Evolutionary conservation across 371 early-diverging fungal genomes (phyloP), one percentile per base, ranked within the genome.

Genomic region (Actinomortierella ambigua): DNA sequence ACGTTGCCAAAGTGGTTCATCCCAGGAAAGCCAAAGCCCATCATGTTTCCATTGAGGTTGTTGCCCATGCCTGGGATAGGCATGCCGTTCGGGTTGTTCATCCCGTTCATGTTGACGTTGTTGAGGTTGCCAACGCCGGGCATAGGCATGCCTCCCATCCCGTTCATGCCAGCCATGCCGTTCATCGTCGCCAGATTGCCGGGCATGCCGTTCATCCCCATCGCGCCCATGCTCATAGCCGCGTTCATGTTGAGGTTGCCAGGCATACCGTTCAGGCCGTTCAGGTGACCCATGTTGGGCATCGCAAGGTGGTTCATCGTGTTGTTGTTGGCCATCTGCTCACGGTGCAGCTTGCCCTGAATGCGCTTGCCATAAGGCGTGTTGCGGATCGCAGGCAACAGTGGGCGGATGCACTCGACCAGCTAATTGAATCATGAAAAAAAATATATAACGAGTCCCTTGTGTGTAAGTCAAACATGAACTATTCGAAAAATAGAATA

Each of bases 311-410:
- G 29, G 55, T 48, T 61, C 52, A 56, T 53, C 29, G 40, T 39
- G 50, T 63, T 63, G 59, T 59, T 62, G 49, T 40, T 55, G 48
- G 61, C 46, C 57, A 67, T 53, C 47, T 82, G 83, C 17, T 88
- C 88, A 13, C 85, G 84, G 55, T 85, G 82, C 18, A 94, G 85
- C 78, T 92, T 94, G 77, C 84, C 85, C 64, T 89, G 88, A 53
- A 94, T 92, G 39, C 95, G 93, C 75, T 93, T 93, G 50, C 95
- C 95, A 67, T 95, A 91, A 4, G 95, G 93, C 0, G 95, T 93
- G 62, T 87, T 88, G 59, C 93, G 90, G 55, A 95, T 92, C 7
- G 87, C 79, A 7, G 93, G 90, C 29, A 94, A 70, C 15, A 91
- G 66, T 15, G 93, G 94, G 4, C 88, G 80, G 61, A 95, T 91